Evolutionary conservation across 2,329 filamentous ascomycete species (phyloP), one percentile per base, ranked within the genome.

Genomic region (Leptoxyphium fumago): DNA sequence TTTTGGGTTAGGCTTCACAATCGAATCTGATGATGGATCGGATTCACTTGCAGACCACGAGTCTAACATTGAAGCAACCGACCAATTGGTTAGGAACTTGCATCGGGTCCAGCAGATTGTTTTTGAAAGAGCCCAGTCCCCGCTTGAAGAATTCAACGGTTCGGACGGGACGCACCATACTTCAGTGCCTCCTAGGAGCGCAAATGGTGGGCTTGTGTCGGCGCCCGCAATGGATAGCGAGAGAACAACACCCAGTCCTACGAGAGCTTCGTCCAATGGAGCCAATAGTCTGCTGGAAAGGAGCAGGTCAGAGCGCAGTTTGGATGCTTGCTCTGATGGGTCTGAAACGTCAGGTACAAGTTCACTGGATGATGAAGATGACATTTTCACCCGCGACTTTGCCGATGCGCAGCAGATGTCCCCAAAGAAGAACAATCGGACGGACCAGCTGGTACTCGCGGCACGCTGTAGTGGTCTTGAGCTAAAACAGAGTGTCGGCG

Each of bases 261-360:
- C 57, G 48, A 53, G 50, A 1, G 50, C 48, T n/a, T 53, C 54
- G 2, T 53, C 53, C 48, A 48, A 38, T 17, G 50, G 53, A 39
- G 48, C 56, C 10, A 50, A 56, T 40, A 38, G 40, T 11, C 46
- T 45, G 8, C 38, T 54, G n/a, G 46, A 43, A 9, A 43, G 41
- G 13, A 34, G 53, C n/a, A 28, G 44, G 6, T 44, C 52, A 36
- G 32, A 15, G 10, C 44, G 51, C 38, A 15, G 43, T 26, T 26
- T 26, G 21, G 7, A 7, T 26, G 21, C 21, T 26, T 26, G 4
- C 21, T 26, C 49, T 2, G 17, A 28, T 9, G 15, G 9, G 32
- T 36, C 5, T 36, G 13, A 36, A 36, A 5, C 32, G 18, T 9
- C 45, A 47, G 18, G 41, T 36, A 26, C 3, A 4, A 15, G 3